Base-by-base conservation (phyloP, 805 yeast species). In the Wickerhamomyces rabaulensis region DNA sequence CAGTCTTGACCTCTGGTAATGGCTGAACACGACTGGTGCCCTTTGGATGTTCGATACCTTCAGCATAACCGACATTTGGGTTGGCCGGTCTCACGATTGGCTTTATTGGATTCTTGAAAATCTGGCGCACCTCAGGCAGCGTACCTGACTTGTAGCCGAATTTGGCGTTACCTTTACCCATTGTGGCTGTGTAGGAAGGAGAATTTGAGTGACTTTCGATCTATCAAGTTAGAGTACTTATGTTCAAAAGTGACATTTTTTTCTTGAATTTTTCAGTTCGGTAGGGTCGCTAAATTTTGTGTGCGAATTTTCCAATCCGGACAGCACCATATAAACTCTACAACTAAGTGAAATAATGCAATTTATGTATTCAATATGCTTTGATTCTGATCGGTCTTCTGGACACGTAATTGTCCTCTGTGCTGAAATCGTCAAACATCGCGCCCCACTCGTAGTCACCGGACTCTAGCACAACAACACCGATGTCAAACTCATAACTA, bases 361-460 rank as follows among this genome's bases (percentile, higher is more conserved):
- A 19, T 3, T 3, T 16, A 9, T 36, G 9, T 13, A 36, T 19
- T 35, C 27, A 49, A 16, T 35, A 44, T 29, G 64, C 66, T 23
- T 53, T 54, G n/a, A 63, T 52, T 40, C 63, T 65, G 36, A 70
- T 49, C 39, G 73, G 75, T 26, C 61, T 67, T 31, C 74, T 57
- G 43, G 69, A 70, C 3, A 68, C 52, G 47, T 69, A 67, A 45
- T 71, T 74, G 9, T 61, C 57, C 19, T 64, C 73, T 2, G 49
- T 52, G 1, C 54, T 64, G 48, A 65, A 51, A 46, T 74, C 78
- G 45, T 82, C 86, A 52, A 80, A 69, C 13, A 80, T 63, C 0
- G 77, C 75, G 1, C 91, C 88, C 84, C 96, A 83, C 61, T 87
- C 94, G 60, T 83, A 90, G 41, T 79, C 83, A 2, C 97, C 98